Conservation (phyloP, 371 early-diverging fungal species). For the Mucor piriformis region DNA sequence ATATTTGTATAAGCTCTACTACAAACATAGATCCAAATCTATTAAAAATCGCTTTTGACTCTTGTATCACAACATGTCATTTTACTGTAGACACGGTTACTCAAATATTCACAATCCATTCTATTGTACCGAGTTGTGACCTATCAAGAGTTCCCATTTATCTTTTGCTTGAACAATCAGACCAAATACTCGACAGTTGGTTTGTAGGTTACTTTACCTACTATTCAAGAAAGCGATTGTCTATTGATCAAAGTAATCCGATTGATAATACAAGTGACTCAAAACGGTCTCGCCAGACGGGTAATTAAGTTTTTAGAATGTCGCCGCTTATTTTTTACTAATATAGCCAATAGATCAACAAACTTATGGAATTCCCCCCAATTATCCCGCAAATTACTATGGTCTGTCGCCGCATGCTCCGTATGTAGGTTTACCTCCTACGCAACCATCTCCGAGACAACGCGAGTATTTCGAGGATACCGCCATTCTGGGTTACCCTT, state of each 20-base stretch:
- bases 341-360: not conserved
- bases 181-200: conserved; percentile 19
- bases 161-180: conserved; percentile 13
- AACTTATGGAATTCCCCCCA: not conserved
- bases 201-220: conserved; percentile 15
- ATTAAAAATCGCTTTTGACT: conserved; percentile 21
- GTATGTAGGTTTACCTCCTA: conserved; percentile 21
- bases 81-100: conserved; percentile 14
- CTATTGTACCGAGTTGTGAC: conserved; percentile 16
- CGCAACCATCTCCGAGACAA: conserved; percentile 17
- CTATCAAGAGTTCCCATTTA: conserved; percentile 19
- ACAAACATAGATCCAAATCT: conserved; percentile 7
- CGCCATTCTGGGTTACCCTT: not conserved
- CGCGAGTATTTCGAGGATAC: conserved; percentile 17
- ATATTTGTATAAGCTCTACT: conserved; percentile 5
- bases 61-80: conserved; percentile 27
- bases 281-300: not conserved
- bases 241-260: not conserved
- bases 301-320: not conserved
- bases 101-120: conserved; percentile 19
- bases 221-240: conserved; percentile 14
- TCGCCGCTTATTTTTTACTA: not conserved
- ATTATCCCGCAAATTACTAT: not conserved
- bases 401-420: conserved; percentile 6
- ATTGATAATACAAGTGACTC: not conserved